Percentiles rank a stretch among this genome's conserved stretches.
These are phyloP conservation scores for Malbranchea zuffiana DNA, from an alignment of 2,329 filamentous ascomycete species.

Conservation along the genomic window DNA sequence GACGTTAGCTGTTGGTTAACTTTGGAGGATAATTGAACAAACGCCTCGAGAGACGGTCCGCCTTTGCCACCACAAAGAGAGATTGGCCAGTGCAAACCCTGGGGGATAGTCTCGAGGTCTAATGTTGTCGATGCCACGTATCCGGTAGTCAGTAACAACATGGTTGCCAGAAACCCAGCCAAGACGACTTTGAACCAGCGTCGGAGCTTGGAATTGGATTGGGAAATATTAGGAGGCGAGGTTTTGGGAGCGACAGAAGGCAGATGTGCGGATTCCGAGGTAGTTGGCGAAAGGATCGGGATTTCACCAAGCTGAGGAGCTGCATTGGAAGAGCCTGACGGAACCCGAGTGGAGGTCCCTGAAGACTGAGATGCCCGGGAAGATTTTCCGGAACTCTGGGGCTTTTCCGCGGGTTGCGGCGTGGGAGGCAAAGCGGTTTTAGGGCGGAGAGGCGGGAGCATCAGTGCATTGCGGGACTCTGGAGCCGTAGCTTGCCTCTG, in stretches of 20 bases:
- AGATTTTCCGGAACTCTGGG: neutral
- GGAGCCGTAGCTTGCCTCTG: neutral
- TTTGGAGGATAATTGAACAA: conserved; percentile 11
- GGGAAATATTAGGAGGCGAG: too few relatives aligned
- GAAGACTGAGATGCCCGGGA: neutral
- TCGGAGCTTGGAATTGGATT: too few relatives aligned
- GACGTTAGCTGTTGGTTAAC: conserved; percentile 14
- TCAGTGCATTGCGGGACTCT: conserved; percentile 1
- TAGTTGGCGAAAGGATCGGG: conserved; percentile 2
- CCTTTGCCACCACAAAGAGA: conserved; percentile 1
- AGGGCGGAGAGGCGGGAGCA: conserved; percentile 6
- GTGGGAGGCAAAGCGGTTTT: neutral
- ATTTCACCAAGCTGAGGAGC: neutral
- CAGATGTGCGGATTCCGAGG: neutral
- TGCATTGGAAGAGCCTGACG: too few relatives aligned
- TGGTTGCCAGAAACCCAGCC: conserved; percentile 14
- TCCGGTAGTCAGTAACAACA: conserved; percentile 13
- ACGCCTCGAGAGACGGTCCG: conserved; percentile 8
- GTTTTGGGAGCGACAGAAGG: too few relatives aligned
- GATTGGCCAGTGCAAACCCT: conserved; percentile 12
- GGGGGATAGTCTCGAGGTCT: conserved; percentile 10
- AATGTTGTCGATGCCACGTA: too few relatives aligned
- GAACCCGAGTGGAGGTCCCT: too few relatives aligned
- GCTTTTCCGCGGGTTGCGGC: neutral
- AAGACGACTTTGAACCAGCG: too few relatives aligned